phyloP scores from a whole-genome alignment of 495 filamentous ascomycete genomes.

The Gamarada debralockiae region DNA sequence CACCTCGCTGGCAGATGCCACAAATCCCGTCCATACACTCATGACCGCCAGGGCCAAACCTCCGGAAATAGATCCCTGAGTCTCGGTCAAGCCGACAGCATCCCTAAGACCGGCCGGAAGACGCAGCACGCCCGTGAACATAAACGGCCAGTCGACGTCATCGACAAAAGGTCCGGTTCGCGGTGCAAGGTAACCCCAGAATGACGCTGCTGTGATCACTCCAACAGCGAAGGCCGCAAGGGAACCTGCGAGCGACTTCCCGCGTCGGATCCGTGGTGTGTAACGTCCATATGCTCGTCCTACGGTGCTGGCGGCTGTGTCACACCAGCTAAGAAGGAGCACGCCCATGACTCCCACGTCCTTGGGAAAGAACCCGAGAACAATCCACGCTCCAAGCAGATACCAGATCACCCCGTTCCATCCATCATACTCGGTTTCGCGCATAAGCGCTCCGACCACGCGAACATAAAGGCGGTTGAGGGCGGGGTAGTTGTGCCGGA shows the following conservation, averaged over 20 bases:
- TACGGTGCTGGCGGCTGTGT: constrained; percentile 92
- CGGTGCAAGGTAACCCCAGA: constrained; percentile 85
- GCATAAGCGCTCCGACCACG: constrained; percentile 85
- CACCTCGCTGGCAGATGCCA: constrained; percentile 85
- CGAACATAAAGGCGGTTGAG: constrained; percentile 88
- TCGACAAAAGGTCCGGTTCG: constrained; percentile 60
- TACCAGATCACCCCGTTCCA: constrained; percentile 99
- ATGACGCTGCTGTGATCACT: constrained; percentile 71
- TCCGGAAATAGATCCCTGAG: constrained; percentile 53
- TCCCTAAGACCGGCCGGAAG: constrained; percentile 54
- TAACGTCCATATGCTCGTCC: constrained; percentile 84
- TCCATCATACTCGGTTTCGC: constrained; percentile 85
- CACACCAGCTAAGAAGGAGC: constrained; percentile 92
- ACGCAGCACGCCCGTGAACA: constrained; percentile 72
- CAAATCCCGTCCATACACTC: constrained; percentile 81
- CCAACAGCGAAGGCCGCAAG: constrained; percentile 79
- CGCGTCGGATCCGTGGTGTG: constrained; percentile 76
- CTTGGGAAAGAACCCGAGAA: constrained; percentile 84
- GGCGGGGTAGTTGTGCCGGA: constrained; percentile 73
- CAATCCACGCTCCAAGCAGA: constrained; percentile 81
- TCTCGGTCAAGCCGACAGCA: constrained; percentile 42
- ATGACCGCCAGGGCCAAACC: constrained; percentile 74
- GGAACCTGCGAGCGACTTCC: constrained; percentile 90
- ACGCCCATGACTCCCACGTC: constrained; percentile 89
- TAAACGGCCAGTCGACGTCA: constrained; percentile 62